Evolutionary conservation across 1,284 basidiomycete genomes (phyloP).

Genomic region (Meira nashicola): DNA sequence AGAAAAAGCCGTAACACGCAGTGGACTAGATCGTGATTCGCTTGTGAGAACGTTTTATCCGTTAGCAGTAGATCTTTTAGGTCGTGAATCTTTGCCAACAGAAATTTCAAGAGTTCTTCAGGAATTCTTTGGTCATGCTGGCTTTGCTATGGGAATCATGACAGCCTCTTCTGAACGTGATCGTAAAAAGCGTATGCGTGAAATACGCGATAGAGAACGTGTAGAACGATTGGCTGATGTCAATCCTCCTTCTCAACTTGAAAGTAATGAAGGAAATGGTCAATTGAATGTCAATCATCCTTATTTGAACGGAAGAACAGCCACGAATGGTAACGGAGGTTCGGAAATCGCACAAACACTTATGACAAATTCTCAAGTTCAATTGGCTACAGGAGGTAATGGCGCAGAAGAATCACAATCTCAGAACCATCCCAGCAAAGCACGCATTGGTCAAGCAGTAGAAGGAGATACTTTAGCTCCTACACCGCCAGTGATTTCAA

Average conservation of each 20-base stretch:
- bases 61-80: constrained; percentile 43
- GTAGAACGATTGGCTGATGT: not conserved
- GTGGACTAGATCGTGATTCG: not conserved
- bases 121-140: not conserved
- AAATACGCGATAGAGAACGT: constrained; percentile 3
- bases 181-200: constrained; percentile 2
- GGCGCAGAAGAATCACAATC: no score
- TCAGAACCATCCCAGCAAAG: no score
- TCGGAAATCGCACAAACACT: no score
- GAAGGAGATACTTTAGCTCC: not conserved
- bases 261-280: not conserved
- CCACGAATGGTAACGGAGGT: not conserved
- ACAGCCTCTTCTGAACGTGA: constrained; percentile 6
- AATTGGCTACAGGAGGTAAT: no score
- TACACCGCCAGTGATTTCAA: not conserved
- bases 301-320: not conserved
- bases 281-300: not conserved
- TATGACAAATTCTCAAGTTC: no score
- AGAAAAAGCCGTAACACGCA: constrained; percentile 25
- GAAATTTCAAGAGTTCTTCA: constrained; percentile 4
- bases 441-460: not conserved
- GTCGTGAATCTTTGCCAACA: constrained; percentile 2
- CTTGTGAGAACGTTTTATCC: constrained; percentile 36
- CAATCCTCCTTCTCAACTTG: not conserved
- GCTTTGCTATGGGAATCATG: constrained; percentile 3